A percentile compares a stretch with the other conserved stretches of the same genome.
These are phyloP conservation scores for Mallotus nudiflorus DNA, from an alignment of 345 rosid species.

Conservation along the genomic window DNA sequence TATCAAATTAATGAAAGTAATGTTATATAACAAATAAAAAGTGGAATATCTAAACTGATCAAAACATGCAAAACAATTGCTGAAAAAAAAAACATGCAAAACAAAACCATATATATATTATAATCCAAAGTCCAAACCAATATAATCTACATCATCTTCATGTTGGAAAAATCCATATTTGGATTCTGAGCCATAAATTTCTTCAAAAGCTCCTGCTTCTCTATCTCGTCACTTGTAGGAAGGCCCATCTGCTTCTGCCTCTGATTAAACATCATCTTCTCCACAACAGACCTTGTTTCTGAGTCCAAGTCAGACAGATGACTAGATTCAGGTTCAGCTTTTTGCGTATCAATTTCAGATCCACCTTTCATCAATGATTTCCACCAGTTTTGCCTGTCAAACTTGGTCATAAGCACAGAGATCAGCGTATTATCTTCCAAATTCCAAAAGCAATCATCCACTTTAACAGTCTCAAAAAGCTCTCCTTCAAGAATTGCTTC, in stretches of 20 bases:
- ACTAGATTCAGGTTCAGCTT: slow-evolving; percentile 32
- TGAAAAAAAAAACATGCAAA: too few relatives aligned
- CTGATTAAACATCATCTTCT: slow-evolving; percentile 37
- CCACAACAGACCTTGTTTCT: slow-evolving; percentile 24
- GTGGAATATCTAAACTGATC: too few relatives aligned
- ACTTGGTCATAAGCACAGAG: slow-evolving; percentile 29
- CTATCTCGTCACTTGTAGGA: slow-evolving; percentile 29
- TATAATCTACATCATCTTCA: slow-evolving; percentile 15
- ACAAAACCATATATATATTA: too few relatives aligned
- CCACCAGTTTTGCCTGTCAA: slow-evolving; percentile 27
- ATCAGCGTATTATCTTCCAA: slow-evolving; percentile 30
- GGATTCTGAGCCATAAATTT: slow-evolving; percentile 31
- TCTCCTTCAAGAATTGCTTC: slow-evolving; percentile 27
- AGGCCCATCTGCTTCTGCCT: slow-evolving; percentile 32
- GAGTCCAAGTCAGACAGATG: slow-evolving; percentile 27
- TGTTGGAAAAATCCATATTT: slow-evolving; percentile 1
- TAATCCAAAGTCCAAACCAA: too few relatives aligned
- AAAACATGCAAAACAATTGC: too few relatives aligned
- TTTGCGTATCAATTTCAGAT: slow-evolving; percentile 27
- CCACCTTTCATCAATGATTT: slow-evolving; percentile 33
- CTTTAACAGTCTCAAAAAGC: slow-evolving; percentile 22
- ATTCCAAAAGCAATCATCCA: slow-evolving; percentile 22
- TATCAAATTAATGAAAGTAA: too few relatives aligned
- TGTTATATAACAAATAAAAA: too few relatives aligned
- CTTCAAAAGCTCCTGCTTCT: slow-evolving; percentile 24